phyloP scores from a whole-genome alignment of 768 basidiomycete genomes.

The Podaxis mareebaensis region DNA sequence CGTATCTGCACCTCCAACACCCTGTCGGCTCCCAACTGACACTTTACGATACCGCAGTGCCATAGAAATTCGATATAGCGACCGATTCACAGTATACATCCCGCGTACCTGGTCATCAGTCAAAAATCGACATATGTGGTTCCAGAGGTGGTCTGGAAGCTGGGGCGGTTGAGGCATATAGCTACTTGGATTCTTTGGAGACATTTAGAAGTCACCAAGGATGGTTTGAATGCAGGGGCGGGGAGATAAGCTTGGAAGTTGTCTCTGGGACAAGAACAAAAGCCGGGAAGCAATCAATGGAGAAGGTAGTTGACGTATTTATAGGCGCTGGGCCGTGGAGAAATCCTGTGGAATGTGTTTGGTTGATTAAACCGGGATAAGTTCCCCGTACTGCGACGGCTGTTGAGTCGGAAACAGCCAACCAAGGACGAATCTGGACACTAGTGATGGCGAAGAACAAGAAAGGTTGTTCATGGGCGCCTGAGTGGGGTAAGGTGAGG shows the following conservation, averaged over 20 bases:
- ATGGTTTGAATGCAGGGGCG: neutral
- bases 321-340: neutral
- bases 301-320: neutral
- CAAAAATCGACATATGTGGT: constrained; percentile 6
- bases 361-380: too few relatives aligned
- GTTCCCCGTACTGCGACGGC: too few relatives aligned
- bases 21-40: neutral
- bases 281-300: neutral
- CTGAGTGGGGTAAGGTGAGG: neutral
- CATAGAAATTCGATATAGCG: constrained; percentile 11
- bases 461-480: neutral
- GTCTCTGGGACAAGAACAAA: neutral
- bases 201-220: neutral
- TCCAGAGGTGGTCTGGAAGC: constrained; percentile 11
- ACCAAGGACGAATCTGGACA: too few relatives aligned
- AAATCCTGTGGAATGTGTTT: too few relatives aligned
- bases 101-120: constrained; percentile 11
- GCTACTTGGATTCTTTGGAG: neutral
- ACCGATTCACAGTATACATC: constrained; percentile 8
- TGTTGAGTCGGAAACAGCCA: too few relatives aligned
- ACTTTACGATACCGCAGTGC: constrained; percentile 6
- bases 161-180: neutral
- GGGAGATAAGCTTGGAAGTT: neutral
- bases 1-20: constrained; percentile 1
- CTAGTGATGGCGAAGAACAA: neutral